Base-by-base conservation (phyloP, 164 flowering plant genomes). In the Nymphaea thermarum region DNA sequence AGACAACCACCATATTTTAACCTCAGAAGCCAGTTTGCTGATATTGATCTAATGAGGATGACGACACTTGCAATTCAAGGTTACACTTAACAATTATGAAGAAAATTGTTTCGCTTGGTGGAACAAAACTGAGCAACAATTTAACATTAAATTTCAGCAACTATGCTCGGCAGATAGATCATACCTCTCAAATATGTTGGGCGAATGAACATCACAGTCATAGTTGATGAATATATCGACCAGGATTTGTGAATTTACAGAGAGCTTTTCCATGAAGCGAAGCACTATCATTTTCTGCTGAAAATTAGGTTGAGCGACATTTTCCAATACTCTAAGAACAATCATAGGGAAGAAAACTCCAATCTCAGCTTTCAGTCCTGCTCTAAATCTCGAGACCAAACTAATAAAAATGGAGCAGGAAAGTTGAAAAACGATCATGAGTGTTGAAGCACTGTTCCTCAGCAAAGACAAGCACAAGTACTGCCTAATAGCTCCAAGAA, bases 291-390 rank as follows among this genome's bases (percentile, higher is more conserved):
- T 87, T 84, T 95, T 95, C 83, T 95, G 99, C 77, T 89, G 96
- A 73, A 84, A 95, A 83, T 90, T 93, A 59, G 99, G 99, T 74
- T 95, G 98, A 59, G 89, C 80, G 68, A 95, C 99, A 77, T 95
- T 95, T 78, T 95, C 99, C 76, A 95, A 71, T 66, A 95, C 98
- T 78, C 99, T 84, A 16, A 95, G 93, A 73, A 95, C 98, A 73
- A 95, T 93, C 98, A 95, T 95, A 53, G 99, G 99, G 74, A 90
- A 95, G 77, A 95, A 95, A 18, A 95, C 98, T 55, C 99, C 99
- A 77, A 95, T 95, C 82, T 95, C 98, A 79, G 99, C 99, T 78
- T 95, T 95, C 82, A 95, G 71, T 67, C 99, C 99, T 76, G 96
- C 94, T 78, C 99, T 89, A 78, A 92, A 95, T 79, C 97, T 82